A percentile compares a stretch with the other conserved stretches of the same genome.
These are phyloP conservation scores for Boletus rufocinnamomeus DNA, from an alignment of 768 basidiomycete genomes.

Conservation along the genomic window DNA sequence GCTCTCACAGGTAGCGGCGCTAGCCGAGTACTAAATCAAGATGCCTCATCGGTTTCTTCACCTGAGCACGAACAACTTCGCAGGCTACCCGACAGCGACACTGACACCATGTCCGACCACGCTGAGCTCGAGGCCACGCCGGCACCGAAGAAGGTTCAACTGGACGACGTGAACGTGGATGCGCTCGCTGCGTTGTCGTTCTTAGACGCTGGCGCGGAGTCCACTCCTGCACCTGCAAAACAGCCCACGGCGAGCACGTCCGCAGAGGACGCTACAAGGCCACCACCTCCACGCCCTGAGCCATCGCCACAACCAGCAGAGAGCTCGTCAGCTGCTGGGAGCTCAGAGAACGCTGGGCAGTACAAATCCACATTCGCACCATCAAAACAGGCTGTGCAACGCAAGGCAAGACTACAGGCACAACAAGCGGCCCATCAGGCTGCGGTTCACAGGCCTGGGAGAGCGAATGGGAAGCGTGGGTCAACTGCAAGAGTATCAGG, in stretches of 20 bases:
- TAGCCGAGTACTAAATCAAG: conserved; percentile 41
- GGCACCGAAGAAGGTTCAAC: conserved; percentile 21
- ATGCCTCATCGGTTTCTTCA: conserved; percentile 41
- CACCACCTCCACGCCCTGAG: conserved; percentile 30
- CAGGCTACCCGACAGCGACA: conserved; percentile 30
- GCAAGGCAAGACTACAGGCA: conserved; percentile 81
- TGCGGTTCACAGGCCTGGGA: conserved; percentile 73
- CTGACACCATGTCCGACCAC: conserved; percentile 37
- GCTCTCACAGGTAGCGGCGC: conserved; percentile 42
- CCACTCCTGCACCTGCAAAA: conserved; percentile 22
- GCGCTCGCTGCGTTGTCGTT: conserved; percentile 80
- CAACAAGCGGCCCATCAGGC: conserved; percentile 82
- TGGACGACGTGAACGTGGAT: conserved; percentile 61
- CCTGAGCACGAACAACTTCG: conserved; percentile 34
- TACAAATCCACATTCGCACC: conserved; percentile 89
- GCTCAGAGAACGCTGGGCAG: conserved; percentile 38
- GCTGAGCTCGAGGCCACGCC: conserved; percentile 7
- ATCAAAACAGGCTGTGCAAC: conserved; percentile 79
- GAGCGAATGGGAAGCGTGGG: conserved; percentile 44
- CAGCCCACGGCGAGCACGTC: conserved; percentile 8
- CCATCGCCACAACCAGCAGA: conserved; percentile 40
- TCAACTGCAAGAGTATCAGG: conserved; percentile 44
- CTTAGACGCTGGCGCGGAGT: conserved; percentile 48
- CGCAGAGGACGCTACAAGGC: conserved; percentile 5
- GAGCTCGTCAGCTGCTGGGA: conserved; percentile 18